Base-by-base conservation (phyloP, 495 filamentous ascomycete species). In the Xanthoparmelia taractica region DNA sequence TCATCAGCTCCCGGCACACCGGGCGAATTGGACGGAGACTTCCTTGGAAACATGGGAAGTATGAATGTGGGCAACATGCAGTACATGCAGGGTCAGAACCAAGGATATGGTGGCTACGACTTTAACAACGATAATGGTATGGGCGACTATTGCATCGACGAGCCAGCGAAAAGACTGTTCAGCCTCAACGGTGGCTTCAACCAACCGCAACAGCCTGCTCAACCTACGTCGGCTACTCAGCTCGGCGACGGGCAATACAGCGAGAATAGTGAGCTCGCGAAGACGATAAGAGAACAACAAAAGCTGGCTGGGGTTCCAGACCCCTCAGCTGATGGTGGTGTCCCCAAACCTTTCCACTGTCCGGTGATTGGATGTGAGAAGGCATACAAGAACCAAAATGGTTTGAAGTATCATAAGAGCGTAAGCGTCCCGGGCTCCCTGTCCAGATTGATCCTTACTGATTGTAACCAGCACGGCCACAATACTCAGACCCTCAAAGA, bases 371-470 rank as follows among this genome's bases (percentile, higher is more conserved):
- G 94, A 23, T 99, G 94, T 71, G 94, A 99, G 73, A 99, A 99
- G 79, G 94, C 94, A 18, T 99, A 99, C 75, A 99, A 99, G 81
- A 99, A 99, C 73, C 94, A 97, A 70, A 99, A 99, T 69, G 94
- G 94, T 38, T 79, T 99, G 38, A 97, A 97, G 81, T 95, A 89
- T 63, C 83, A 85, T 70, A 85, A 85, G 76, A 75, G 81, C 72
- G 86, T 89, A 80, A 75, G 85, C 79, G 27, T 38, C 36, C 47
- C 60, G 40, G 64, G 27, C 57, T 60, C 33, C 31, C 18, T 65
- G 48, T 29, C 45, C 29, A 7, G 23, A 54, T 27, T 20, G 31
- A 6, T 18, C 18, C 33, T 48, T n/a, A 33, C 58, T 43, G 57
- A 50, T n/a, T 8, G 66, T 55, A 25, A 63, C 57, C 57, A 90